Evolutionary conservation across 2,329 filamentous ascomycete species (phyloP).

Genomic region (Cladorrhinum sp.): DNA sequence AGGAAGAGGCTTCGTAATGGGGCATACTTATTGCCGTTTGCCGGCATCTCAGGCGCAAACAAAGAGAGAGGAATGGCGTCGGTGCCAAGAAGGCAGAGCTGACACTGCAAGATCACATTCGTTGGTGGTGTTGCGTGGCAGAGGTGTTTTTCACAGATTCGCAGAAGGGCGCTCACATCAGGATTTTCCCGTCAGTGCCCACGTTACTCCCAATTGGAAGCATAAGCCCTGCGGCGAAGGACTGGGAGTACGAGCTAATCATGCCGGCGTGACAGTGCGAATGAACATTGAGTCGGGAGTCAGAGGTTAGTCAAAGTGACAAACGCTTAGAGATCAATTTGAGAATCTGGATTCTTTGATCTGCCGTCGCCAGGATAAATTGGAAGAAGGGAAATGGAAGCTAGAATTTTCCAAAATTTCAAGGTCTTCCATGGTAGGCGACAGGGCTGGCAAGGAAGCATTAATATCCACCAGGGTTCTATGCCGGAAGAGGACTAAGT

Average conservation of each 20-base stretch:
- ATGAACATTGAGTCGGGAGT: too few species aligned
- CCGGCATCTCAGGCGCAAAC: neutral
- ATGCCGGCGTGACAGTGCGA: too few species aligned
- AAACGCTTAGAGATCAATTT: neutral
- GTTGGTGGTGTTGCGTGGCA: neutral
- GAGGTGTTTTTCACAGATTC: neutral
- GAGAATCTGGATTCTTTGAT: neutral
- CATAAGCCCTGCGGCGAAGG: too few species aligned
- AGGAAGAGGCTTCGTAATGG: neutral
- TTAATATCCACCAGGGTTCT: conserved; percentile 5
- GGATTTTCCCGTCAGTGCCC: neutral
- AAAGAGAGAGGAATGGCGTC: neutral
- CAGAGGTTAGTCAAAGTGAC: neutral
- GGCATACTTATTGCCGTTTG: neutral
- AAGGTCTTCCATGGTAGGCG: conserved; percentile 12
- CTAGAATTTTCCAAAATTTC: conserved; percentile 15
- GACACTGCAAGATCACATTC: neutral
- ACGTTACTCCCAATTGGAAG: neutral
- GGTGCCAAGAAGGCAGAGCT: conserved; percentile 5
- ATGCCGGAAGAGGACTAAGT: conserved; percentile 10
- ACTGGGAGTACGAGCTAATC: too few species aligned
- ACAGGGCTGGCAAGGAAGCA: conserved; percentile 10
- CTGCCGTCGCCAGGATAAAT: neutral
- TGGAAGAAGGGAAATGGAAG: neutral
- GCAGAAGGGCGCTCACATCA: neutral